Percentiles rank a stretch among this genome's conserved stretches.
These are phyloP conservation scores for Penicillium bialowiezense DNA, from an alignment of 495 filamentous ascomycete genomes.

Conservation along the genomic window DNA sequence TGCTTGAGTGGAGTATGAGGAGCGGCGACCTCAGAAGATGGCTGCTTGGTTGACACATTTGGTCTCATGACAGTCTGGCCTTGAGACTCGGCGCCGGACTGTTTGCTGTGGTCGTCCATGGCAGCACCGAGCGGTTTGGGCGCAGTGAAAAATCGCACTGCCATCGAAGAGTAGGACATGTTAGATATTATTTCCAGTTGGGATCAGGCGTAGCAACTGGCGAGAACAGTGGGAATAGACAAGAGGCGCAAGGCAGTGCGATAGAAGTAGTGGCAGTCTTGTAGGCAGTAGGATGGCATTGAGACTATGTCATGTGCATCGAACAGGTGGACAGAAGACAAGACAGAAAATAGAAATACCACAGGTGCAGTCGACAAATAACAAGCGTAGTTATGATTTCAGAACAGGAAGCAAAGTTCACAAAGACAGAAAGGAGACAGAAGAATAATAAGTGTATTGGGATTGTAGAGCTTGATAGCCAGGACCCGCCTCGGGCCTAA, in stretches of 20 bases:
- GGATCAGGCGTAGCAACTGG: constrained; percentile 66
- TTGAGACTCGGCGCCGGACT: constrained; percentile 40
- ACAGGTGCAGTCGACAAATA: neutral
- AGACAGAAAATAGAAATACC: neutral
- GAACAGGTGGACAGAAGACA: neutral
- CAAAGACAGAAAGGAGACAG: neutral
- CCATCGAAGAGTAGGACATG: constrained; percentile 46
- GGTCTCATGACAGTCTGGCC: constrained; percentile 24
- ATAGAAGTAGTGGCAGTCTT: constrained; percentile 93
- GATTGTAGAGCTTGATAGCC: neutral
- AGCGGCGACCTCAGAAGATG: constrained; percentile 12
- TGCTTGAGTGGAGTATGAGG: constrained; percentile 22
- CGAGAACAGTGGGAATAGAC: constrained; percentile 72
- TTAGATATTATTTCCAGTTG: constrained; percentile 31
- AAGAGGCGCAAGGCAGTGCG: constrained; percentile 80
- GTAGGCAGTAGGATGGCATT: constrained; percentile 79
- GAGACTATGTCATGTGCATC: constrained; percentile 29
- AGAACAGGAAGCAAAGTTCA: neutral
- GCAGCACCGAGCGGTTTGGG: constrained; percentile 60
- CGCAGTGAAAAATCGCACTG: constrained; percentile 55
- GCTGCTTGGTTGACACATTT: constrained; percentile 15
- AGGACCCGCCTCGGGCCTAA: constrained; percentile 21
- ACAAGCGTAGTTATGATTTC: neutral
- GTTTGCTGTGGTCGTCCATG: constrained; percentile 25
- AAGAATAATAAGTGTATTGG: neutral